Evolutionary conservation across 768 basidiomycete genomes (phyloP).

Genomic region (Rhodotorula toruloides): DNA sequence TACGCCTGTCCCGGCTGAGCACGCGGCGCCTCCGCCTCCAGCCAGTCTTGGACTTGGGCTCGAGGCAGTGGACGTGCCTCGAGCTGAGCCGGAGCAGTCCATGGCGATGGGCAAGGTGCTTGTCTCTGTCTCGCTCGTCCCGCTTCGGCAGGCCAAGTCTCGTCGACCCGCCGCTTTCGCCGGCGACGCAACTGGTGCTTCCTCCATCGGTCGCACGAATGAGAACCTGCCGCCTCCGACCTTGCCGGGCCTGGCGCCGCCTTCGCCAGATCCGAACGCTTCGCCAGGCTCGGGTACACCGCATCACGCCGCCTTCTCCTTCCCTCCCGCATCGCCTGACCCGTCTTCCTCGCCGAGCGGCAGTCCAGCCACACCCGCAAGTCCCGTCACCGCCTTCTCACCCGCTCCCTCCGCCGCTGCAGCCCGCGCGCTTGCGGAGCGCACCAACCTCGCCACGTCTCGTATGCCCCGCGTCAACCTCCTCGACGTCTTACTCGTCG

Average conservation of each 20-base stretch:
- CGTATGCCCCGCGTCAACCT: conserved; percentile 27
- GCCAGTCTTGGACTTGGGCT: conserved; percentile 7
- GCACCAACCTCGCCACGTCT: conserved; percentile 2
- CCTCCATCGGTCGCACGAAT: neutral
- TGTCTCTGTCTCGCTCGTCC: conserved; percentile 31
- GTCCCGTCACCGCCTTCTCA: neutral
- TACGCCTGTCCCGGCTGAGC: neutral
- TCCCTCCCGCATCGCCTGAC: conserved; percentile 17
- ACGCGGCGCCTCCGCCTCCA: neutral
- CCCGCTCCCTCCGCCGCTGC: neutral
- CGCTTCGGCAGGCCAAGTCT: conserved; percentile 17
- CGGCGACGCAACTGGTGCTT: no score
- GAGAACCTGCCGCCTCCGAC: conserved; percentile 4
- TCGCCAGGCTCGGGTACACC: neutral
- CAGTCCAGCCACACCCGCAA: neutral
- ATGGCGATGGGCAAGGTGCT: conserved; percentile 6
- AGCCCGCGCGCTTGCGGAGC: neutral
- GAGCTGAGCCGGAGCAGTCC: neutral
- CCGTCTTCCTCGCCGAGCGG: neutral
- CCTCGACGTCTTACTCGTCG: conserved; percentile 34
- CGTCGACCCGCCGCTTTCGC: neutral
- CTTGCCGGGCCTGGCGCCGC: conserved; percentile 14
- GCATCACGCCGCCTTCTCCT: neutral
- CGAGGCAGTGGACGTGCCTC: neutral
- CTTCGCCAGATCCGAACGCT: neutral